Conservation (phyloP, 805 yeast species). For the Sporopachydermia lactativora region DNA sequence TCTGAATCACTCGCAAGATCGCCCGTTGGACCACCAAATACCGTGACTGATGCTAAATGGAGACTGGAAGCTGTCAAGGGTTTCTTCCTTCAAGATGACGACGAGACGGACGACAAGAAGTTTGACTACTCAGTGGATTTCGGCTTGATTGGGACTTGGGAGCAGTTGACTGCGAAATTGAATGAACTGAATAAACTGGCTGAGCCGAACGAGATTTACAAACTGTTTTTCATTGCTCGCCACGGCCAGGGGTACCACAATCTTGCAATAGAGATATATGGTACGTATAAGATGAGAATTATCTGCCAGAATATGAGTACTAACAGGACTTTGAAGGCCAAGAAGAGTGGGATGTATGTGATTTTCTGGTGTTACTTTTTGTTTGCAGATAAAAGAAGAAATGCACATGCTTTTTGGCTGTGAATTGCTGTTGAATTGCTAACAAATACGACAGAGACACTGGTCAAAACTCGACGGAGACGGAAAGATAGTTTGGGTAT, state of each 20-base stretch:
- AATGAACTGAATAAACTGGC: slow-evolving; percentile 22
- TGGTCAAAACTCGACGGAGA: slow-evolving; percentile 43
- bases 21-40: too few relatives aligned
- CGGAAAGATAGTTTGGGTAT: slow-evolving; percentile 23
- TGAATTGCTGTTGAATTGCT: too few relatives aligned
- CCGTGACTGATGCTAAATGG: slow-evolving; percentile 1
- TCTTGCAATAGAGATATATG: slow-evolving; percentile 30
- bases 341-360: background rate
- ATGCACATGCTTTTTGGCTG: too few relatives aligned
- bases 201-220: slow-evolving; percentile 22
- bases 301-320: slow-evolving; percentile 9
- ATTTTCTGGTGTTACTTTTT: too few relatives aligned
- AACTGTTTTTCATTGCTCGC: slow-evolving; percentile 33
- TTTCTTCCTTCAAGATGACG: slow-evolving; percentile 29
- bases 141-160: slow-evolving; percentile 26
- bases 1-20: too few relatives aligned
- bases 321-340: background rate
- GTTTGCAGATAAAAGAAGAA: too few relatives aligned
- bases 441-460: slow-evolving; percentile 3
- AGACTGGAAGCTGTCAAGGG: slow-evolving; percentile 24
- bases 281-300: slow-evolving; percentile 30
- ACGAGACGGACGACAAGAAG: slow-evolving; percentile 25
- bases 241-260: slow-evolving; percentile 45
- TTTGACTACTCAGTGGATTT: slow-evolving; percentile 31
- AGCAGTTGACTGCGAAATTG: slow-evolving; percentile 18